phyloP scores from a whole-genome alignment of 768 basidiomycete species.

The Boletus rubroflammeus region DNA sequence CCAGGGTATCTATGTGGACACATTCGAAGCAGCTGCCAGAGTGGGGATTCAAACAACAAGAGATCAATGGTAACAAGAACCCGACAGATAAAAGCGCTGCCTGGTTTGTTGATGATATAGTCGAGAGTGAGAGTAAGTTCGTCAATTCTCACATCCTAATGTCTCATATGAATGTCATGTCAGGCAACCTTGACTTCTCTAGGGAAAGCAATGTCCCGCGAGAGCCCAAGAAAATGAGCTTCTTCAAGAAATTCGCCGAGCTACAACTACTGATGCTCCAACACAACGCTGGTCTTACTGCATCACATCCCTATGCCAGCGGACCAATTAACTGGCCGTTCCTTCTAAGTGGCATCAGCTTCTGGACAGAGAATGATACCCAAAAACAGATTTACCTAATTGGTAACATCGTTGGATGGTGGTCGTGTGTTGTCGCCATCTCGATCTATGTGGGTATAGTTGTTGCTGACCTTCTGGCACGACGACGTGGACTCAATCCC shows the following conservation, averaged over 20 bases:
- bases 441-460: constrained; percentile 89
- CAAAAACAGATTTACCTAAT: constrained; percentile 96
- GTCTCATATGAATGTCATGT: constrained; percentile 35
- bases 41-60: constrained; percentile 97
- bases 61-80: constrained; percentile 97
- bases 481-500: constrained; percentile 79
- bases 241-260: constrained; percentile 93
- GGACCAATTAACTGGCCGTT: constrained; percentile 99
- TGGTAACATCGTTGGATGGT: constrained; percentile 94
- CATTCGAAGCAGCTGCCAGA: constrained; percentile 82
- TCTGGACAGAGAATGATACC: constrained; percentile 87
- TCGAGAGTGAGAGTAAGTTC: constrained; percentile 65
- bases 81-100: constrained; percentile 73
- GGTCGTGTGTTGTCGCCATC: constrained; percentile 83
- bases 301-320: constrained; percentile 96
- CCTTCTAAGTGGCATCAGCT: constrained; percentile 92
- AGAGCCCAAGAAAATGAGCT: constrained; percentile 77
- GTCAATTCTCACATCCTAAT: neutral
- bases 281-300: constrained; percentile 97
- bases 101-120: constrained; percentile 87
- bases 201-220: constrained; percentile 49
- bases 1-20: constrained; percentile 93
- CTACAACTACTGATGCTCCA: constrained; percentile 94
- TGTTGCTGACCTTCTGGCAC: constrained; percentile 84
- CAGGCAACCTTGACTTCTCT: constrained; percentile 52